Conservation (phyloP, 1,284 basidiomycete species). For the Rhodofomes roseus region DNA sequence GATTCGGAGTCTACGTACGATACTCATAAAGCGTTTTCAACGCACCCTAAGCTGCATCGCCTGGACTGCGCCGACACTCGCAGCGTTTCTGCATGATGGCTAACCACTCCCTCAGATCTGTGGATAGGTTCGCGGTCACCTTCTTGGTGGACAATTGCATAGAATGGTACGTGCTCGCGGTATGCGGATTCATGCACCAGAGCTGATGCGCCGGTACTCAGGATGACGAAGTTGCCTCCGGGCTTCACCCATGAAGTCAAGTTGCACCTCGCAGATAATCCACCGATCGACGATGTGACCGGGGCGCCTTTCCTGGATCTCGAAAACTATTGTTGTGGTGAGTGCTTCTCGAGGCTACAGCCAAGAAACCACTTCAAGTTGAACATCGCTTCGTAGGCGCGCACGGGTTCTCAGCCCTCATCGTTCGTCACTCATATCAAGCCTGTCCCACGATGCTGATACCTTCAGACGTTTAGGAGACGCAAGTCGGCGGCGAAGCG, state of each 20-base stretch:
- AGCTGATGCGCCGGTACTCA: constrained; percentile 23
- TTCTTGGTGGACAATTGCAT: constrained; percentile 76
- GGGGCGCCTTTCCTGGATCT: constrained; percentile 68
- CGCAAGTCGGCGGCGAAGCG: constrained; percentile 40
- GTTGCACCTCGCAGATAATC: constrained; percentile 52
- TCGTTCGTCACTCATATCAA: constrained; percentile 44
- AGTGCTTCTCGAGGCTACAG: constrained; percentile 9
- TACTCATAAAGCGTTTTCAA: no score
- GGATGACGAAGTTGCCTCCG: constrained; percentile 75
- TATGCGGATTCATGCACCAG: no score
- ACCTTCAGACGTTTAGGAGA: constrained; percentile 40
- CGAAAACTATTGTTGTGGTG: constrained; percentile 76
- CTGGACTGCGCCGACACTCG: no score
- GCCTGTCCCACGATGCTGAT: background rate
- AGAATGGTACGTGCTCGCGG: constrained; percentile 55
- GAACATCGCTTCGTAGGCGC: constrained; percentile 45
- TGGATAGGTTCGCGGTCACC: constrained; percentile 54
- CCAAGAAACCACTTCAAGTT: background rate
- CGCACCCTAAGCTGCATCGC: no score
- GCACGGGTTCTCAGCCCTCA: constrained; percentile 76
- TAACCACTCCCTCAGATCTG: constrained; percentile 20
- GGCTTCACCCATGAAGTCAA: constrained; percentile 73
- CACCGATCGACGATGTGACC: constrained; percentile 49
- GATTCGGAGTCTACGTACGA: no score
- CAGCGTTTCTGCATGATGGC: background rate